Evolutionary conservation across 2,329 filamentous ascomycete species (phyloP).

Genomic region (Ascochyta rabiei): DNA sequence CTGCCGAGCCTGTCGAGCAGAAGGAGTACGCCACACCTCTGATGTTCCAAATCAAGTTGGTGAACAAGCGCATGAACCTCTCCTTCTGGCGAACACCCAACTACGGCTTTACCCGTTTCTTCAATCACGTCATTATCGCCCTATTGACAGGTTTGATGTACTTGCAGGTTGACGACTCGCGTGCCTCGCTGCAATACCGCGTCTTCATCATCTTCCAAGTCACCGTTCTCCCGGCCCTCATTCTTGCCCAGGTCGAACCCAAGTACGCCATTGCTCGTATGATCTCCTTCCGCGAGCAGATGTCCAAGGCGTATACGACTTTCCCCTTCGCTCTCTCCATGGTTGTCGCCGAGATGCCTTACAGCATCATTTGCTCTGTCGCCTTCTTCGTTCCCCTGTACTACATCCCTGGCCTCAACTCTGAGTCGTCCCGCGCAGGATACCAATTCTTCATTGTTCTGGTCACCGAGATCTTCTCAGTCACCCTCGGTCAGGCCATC

Average conservation of each 20-base stretch:
- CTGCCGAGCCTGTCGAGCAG: conserved; percentile 58
- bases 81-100: conserved; percentile 86
- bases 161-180: conserved; percentile 76
- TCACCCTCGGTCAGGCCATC: conserved; percentile 75
- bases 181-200: conserved; percentile 79
- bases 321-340: conserved; percentile 79
- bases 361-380: conserved; percentile 79
- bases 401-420: conserved; percentile 79
- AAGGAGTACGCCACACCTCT: conserved; percentile 84
- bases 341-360: conserved; percentile 84
- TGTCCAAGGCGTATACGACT: conserved; percentile 83
- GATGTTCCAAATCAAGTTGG: conserved; percentile 77
- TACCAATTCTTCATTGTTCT: conserved; percentile 88
- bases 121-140: conserved; percentile 81
- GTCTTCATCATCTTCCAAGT: conserved; percentile 92
- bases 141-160: conserved; percentile 81
- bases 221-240: conserved; percentile 80
- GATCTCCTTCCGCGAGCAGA: conserved; percentile 85
- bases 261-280: conserved; percentile 81
- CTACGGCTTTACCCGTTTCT: conserved; percentile 86
- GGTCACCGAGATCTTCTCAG: conserved; percentile 82
- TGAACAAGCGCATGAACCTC: conserved; percentile 74
- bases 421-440: conserved; percentile 69
- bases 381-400: conserved; percentile 83
- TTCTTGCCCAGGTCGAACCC: conserved; percentile 82